phyloP scores from a whole-genome alignment of 495 filamentous ascomycete genomes.

The Daldinia grandis region DNA sequence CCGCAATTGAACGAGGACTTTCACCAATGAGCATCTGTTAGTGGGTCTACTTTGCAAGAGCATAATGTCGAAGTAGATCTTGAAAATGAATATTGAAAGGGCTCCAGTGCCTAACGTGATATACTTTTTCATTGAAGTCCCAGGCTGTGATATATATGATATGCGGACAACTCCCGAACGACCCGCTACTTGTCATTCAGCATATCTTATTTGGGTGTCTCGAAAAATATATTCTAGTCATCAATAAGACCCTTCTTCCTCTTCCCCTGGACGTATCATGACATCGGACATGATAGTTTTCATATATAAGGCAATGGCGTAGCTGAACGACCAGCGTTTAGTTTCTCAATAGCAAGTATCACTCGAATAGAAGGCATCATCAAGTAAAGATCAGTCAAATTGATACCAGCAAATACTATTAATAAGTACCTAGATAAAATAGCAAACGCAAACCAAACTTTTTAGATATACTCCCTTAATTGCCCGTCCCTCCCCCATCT shows the following conservation, averaged over 20 bases:
- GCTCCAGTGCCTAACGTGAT: background rate
- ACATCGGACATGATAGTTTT: no score
- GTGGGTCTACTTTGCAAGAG: background rate
- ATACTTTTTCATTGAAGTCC: background rate
- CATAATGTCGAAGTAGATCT: background rate
- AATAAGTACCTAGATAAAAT: background rate
- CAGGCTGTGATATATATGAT: background rate
- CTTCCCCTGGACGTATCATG: no score
- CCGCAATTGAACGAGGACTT: slow-evolving; percentile 14
- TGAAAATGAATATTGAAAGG: background rate
- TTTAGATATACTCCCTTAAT: background rate
- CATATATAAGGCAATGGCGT: no score
- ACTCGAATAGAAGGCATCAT: background rate
- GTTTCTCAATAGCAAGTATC: background rate
- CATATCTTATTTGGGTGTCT: background rate
- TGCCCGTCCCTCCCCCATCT: slow-evolving; percentile 6
- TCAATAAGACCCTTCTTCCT: no score
- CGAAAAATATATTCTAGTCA: no score
- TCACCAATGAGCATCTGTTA: background rate
- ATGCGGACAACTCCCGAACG: background rate
- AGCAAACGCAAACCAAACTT: slow-evolving; percentile 1
- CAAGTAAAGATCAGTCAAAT: background rate
- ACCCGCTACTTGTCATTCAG: background rate
- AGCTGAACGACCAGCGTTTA: background rate
- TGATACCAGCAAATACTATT: background rate